Evolutionary conservation across 1,284 basidiomycete genomes (phyloP).

Genomic region (Omphalotus olearius): DNA sequence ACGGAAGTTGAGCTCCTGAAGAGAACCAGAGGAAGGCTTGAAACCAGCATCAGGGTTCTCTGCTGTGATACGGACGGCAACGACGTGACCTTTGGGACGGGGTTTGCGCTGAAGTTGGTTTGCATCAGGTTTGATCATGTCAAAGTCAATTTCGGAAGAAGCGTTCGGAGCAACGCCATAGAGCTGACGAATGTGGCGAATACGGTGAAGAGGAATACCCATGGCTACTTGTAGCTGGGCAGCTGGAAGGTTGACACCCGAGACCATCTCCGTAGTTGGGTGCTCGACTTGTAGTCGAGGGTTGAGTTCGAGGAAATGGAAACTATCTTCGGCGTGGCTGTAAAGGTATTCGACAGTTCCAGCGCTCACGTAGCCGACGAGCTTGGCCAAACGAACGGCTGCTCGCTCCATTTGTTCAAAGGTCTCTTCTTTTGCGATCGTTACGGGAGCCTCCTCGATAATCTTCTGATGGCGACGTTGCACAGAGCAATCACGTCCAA

Average conservation of each 20-base stretch:
- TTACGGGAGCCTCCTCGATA: conserved; percentile 99
- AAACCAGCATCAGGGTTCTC: conserved; percentile 99
- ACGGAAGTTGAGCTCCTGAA: conserved; percentile 99
- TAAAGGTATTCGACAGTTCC: conserved; percentile 99
- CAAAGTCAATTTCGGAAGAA: conserved; percentile 93
- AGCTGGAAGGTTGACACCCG: conserved; percentile 96
- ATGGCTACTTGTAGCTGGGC: conserved; percentile 98
- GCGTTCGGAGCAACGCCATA: conserved; percentile 92
- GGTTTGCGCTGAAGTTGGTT: conserved; percentile 92
- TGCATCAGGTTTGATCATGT: conserved; percentile 86
- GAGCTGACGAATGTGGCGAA: conserved; percentile 93
- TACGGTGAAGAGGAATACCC: conserved; percentile 96
- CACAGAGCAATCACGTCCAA: conserved; percentile 99
- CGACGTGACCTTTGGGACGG: conserved; percentile 95
- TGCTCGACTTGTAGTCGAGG: conserved; percentile 99
- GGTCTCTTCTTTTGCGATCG: conserved; percentile 87
- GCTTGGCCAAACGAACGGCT: conserved; percentile 94
- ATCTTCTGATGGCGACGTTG: conserved; percentile 99
- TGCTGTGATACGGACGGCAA: conserved; percentile 98
- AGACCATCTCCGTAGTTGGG: conserved; percentile 99
- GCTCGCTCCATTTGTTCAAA: conserved; percentile 99
- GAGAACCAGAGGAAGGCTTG: conserved; percentile 95
- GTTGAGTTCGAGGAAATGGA: conserved; percentile 98
- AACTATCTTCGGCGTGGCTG: conserved; percentile 89
- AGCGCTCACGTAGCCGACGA: conserved; percentile 98